Percentiles rank a stretch among this genome's conserved stretches.
These are phyloP conservation scores for Fraxinus cuspidata DNA, from an alignment of 257 asterid genomes.

Conservation along the genomic window DNA sequence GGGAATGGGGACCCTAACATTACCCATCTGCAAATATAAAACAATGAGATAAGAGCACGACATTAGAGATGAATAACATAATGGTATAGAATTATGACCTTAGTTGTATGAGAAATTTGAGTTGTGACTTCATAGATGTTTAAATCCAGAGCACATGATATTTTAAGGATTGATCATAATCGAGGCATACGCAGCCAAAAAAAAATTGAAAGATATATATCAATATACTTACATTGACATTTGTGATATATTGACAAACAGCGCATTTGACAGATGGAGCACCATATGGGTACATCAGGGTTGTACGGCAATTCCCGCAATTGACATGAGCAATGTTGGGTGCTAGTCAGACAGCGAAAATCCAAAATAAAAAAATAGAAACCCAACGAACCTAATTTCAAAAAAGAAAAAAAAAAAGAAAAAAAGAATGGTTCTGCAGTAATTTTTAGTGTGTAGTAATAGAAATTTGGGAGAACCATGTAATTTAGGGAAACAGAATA, in stretches of 20 bases:
- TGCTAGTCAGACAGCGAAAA: slow-evolving; percentile 33
- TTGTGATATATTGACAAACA: slow-evolving; percentile 53
- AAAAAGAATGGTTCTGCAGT: neutral
- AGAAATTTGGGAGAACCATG: neutral
- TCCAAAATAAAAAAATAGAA: slow-evolving; percentile 17
- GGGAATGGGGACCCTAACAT: slow-evolving; percentile 62
- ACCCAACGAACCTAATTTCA: slow-evolving; percentile 4
- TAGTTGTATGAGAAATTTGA: slow-evolving; percentile 2
- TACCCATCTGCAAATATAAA: slow-evolving; percentile 50
- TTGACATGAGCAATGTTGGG: slow-evolving; percentile 54
- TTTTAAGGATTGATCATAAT: slow-evolving; percentile 12
- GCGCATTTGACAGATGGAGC: slow-evolving; percentile 67
- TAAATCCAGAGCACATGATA: neutral
- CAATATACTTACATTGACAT: slow-evolving; percentile 49
- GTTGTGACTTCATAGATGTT: neutral
- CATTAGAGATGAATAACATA: slow-evolving; percentile 8
- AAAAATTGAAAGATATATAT: slow-evolving; percentile 2
- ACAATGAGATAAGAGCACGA: slow-evolving; percentile 16
- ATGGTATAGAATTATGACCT: slow-evolving; percentile 20
- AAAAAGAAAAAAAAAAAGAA: neutral
- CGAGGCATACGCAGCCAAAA: slow-evolving; percentile 11
- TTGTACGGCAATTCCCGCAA: slow-evolving; percentile 62
- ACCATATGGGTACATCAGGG: slow-evolving; percentile 63
- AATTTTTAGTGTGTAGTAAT: slow-evolving; percentile 8
- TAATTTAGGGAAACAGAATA: neutral